phyloP scores from a whole-genome alignment of 208 protist genomes.

The Lotmaria passim region DNA sequence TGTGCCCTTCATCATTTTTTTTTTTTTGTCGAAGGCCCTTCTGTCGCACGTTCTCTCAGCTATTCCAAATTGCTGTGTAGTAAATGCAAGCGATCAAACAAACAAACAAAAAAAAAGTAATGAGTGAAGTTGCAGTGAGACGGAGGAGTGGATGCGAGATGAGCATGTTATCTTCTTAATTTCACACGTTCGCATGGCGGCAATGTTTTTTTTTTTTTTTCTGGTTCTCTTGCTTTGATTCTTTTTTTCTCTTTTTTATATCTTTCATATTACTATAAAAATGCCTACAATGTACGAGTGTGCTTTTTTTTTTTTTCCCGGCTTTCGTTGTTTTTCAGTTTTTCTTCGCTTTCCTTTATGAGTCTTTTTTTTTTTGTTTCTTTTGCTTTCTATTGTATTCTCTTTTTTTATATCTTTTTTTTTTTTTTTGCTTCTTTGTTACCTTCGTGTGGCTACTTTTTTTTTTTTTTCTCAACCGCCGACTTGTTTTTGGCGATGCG shows the following conservation, averaged over 20 bases:
- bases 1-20: conserved; percentile 2
- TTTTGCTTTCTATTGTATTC: background rate
- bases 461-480: too few species aligned
- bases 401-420: background rate
- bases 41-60: too few species aligned
- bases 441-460: too few species aligned
- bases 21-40: too few species aligned
- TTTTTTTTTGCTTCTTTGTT: too few species aligned
- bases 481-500: too few species aligned
- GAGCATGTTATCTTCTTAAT: too few species aligned
- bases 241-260: conserved; percentile 4
- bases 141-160: background rate
- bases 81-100: background rate
- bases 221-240: background rate
- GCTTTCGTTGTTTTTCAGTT: conserved; percentile 4
- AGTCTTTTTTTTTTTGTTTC: conserved; percentile 8
- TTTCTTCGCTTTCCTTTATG: background rate
- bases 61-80: background rate
- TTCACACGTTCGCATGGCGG: background rate
- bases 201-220: conserved; percentile 22
- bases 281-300: conserved; percentile 2
- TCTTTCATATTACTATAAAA: too few species aligned
- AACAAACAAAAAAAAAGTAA: background rate
- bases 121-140: conserved; percentile 1
- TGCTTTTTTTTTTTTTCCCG: conserved; percentile 13